Base-by-base conservation (phyloP, 1,284 basidiomycete genomes). In the Leucoagaricus sp. region DNA sequence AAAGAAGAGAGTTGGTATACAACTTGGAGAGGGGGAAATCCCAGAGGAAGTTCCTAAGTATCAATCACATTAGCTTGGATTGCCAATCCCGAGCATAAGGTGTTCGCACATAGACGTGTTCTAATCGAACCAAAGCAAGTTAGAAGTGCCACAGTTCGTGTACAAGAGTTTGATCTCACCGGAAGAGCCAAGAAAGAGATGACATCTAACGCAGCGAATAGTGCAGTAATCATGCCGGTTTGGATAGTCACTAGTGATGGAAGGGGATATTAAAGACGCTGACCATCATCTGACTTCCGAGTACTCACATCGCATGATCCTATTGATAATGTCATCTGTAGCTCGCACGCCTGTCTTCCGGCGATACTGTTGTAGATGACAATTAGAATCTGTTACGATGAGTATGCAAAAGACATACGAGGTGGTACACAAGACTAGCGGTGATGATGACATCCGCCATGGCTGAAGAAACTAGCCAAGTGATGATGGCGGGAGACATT, bases 361-460 rank as follows among this genome's bases (percentile, higher is more conserved):
- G 48, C 66, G 74, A 8, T 69, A 67, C 76, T 77, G 15, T 6
- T n/a, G 17, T 36, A 15, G 34, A 4, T 8, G 26, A 15, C 4
- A 19, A 53, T 19, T 53, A 41, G 9, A 40, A 56, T 23, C 21
- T 17, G 13, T 34, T 4, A 49, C 12, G 26, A 17, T 12, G 7
- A 44, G 25, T n/a, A 21, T 8, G 8, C 49, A n/a, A 19, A 10
- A 38, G 17, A 67, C 74, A 17, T 58, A 79, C 80, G 66, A 82
- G 63, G 41, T 66, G 74, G 15, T 67, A 61, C 12, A 81, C 79
- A 15, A 82, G 69, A 0, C 74, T 69, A 6, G 59, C 61, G 0
- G 81, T 79, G 26, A 82, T 82, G 23, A 80, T 53, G 2, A 80
- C 51, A 62, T 82, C 81, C 0, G 77, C 74, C 3, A 70, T 67